phyloP scores from a whole-genome alignment of 345 rosid genomes.

The Psidium friedrichsthalianum region DNA sequence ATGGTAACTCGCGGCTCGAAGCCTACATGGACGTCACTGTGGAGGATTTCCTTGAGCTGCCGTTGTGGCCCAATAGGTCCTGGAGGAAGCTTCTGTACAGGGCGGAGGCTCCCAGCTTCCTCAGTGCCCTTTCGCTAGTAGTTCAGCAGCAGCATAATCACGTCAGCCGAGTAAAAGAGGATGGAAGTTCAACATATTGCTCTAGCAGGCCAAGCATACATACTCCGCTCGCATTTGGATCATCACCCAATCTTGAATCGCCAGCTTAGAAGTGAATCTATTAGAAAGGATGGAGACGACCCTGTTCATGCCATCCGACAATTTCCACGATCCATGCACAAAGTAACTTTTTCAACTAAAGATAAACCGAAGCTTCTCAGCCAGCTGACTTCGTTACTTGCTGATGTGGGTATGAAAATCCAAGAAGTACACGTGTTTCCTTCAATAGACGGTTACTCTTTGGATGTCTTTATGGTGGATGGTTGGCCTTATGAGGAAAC shows the following conservation, averaged over 20 bases:
- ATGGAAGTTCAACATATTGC: constrained; percentile 16
- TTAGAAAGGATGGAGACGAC: constrained; percentile 2
- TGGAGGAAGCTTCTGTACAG: no score
- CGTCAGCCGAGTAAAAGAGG: no score
- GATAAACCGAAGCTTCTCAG: constrained; percentile 17
- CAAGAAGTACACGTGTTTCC: constrained; percentile 75
- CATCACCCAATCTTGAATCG: constrained; percentile 9
- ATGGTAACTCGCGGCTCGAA: no score
- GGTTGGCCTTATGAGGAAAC: constrained; percentile 54
- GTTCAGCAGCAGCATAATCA: no score
- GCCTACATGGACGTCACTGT: no score
- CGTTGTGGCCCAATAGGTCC: no score
- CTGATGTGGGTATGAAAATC: constrained; percentile 60
- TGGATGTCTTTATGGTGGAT: constrained; percentile 69
- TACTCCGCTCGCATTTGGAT: constrained; percentile 17
- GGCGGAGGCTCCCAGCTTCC: no score
- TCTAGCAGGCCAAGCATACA: constrained; percentile 19
- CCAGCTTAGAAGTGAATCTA: constrained; percentile 5
- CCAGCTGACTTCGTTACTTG: constrained; percentile 52
- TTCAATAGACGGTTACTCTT: constrained; percentile 53
- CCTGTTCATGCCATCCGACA: constrained; percentile 1
- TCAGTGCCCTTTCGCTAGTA: no score
- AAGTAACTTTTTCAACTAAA: constrained; percentile 8
- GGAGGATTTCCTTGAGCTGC: no score
- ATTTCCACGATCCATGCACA: constrained; percentile 12